Conservation (phyloP, 192 early-diverging fungal species). For the Dimargaris cristalligena region DNA sequence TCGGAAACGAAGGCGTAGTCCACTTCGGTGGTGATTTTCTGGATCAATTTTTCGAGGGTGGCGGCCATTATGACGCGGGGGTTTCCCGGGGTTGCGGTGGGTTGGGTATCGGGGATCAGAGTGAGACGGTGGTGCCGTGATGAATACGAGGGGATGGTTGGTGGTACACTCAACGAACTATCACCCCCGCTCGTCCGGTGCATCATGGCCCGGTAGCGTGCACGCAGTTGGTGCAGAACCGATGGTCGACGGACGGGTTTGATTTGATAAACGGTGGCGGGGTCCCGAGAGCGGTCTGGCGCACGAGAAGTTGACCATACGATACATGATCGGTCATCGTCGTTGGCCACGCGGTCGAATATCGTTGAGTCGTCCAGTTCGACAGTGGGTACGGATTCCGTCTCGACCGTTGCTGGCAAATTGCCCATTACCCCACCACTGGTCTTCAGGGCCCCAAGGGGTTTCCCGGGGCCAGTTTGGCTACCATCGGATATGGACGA, state of each 20-base stretch:
- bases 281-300: not conserved
- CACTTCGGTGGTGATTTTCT: constrained; percentile 32
- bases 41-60: constrained; percentile 33
- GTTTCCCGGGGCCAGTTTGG: no score
- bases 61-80: constrained; percentile 24
- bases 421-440: no score
- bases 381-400: not conserved
- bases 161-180: not conserved
- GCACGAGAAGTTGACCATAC: constrained; percentile 1
- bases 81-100: not conserved
- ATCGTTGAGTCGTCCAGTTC: constrained; percentile 1
- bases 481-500: no score
- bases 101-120: not conserved
- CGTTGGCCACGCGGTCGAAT: not conserved
- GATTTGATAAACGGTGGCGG: not conserved
- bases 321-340: not conserved
- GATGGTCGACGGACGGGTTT: not conserved
- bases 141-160: no score
- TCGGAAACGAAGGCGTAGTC: constrained; percentile 31
- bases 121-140: constrained; percentile 6
- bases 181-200: no score
- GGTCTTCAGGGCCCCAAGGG: no score
- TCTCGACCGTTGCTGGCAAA: no score
- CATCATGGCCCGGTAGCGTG: not conserved
- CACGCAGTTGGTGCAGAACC: not conserved